Evolutionary conservation across 495 filamentous ascomycete species (phyloP).

Genomic region (Xeromyces bisporus): DNA sequence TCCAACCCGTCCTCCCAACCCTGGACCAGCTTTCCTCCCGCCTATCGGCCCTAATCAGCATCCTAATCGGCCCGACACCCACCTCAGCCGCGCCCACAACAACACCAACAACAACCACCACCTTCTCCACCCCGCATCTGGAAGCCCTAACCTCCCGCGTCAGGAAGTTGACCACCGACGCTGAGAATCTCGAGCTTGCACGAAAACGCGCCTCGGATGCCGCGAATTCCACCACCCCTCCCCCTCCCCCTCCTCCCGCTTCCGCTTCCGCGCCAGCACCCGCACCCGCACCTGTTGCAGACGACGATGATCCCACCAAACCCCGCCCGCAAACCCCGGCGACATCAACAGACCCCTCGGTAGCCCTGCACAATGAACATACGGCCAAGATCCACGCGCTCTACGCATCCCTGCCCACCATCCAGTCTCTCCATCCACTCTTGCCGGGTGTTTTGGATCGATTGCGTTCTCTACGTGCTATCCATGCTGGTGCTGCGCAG

Average conservation of each 20-base stretch:
- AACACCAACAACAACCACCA: conserved; percentile 6
- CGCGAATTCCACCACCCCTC: conserved; percentile 48
- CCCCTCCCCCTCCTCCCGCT: conserved; percentile 32
- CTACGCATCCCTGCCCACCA: conserved; percentile 74
- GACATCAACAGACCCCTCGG: conserved; percentile 5
- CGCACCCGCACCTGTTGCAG: no score
- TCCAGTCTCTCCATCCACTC: conserved; percentile 71
- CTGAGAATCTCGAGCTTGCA: conserved; percentile 57
- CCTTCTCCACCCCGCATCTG: conserved; percentile 31
- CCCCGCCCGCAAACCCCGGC: neutral
- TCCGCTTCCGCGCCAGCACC: conserved; percentile 9
- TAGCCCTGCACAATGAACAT: conserved; percentile 40
- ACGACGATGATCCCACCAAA: neutral
- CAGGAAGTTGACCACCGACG: conserved; percentile 58
- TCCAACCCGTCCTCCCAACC: conserved; percentile 64
- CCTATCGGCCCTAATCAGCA: conserved; percentile 24
- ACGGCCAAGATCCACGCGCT: conserved; percentile 80
- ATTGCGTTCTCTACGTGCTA: conserved; percentile 61
- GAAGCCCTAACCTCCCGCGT: conserved; percentile 60
- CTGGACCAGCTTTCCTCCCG: conserved; percentile 44
- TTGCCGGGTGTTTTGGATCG: conserved; percentile 76
- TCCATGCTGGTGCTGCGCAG: conserved; percentile 77
- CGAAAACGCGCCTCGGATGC: conserved; percentile 51
- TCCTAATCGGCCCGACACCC: conserved; percentile 26
- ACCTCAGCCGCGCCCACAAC: conserved; percentile 12